These are phyloP conservation scores for Suillus ampliporus DNA, from an alignment of 768 basidiomycete genomes.

Conservation along the genomic window DNA sequence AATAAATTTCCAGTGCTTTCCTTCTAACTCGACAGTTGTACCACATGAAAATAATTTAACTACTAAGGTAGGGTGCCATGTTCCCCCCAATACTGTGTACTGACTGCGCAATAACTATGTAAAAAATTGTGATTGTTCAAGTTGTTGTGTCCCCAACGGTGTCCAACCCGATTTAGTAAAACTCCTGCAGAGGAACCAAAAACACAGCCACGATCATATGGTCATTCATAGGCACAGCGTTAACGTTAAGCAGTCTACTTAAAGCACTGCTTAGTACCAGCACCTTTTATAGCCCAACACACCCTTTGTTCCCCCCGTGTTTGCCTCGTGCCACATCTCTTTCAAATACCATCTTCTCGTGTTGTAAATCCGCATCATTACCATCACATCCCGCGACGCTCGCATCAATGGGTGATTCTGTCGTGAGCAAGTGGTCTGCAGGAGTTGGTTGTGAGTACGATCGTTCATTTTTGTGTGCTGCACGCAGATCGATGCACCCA, in stretches of 20 bases:
- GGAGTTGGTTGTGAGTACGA: conserved; percentile 40
- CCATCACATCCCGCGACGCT: conserved; percentile 1
- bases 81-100: too few species aligned
- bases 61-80: too few species aligned
- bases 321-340: neutral
- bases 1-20: too few species aligned
- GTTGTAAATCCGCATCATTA: neutral
- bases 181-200: neutral
- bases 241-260: conserved; percentile 1
- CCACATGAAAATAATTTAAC: too few species aligned
- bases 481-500: conserved; percentile 46
- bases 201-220: conserved; percentile 31
- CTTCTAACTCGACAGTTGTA: too few species aligned
- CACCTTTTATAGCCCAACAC: neutral
- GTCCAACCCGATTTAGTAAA: too few species aligned
- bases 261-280: conserved; percentile 1
- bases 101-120: too few species aligned
- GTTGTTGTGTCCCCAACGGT: too few species aligned
- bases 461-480: conserved; percentile 3
- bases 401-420: conserved; percentile 34
- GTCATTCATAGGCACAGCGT: conserved; percentile 11
- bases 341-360: neutral
- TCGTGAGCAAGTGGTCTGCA: conserved; percentile 40
- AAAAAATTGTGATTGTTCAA: too few species aligned
- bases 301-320: too few species aligned